These are phyloP conservation scores for Penicillium robsamsonii DNA, from an alignment of 495 filamentous ascomycete genomes.

Conservation along the genomic window DNA sequence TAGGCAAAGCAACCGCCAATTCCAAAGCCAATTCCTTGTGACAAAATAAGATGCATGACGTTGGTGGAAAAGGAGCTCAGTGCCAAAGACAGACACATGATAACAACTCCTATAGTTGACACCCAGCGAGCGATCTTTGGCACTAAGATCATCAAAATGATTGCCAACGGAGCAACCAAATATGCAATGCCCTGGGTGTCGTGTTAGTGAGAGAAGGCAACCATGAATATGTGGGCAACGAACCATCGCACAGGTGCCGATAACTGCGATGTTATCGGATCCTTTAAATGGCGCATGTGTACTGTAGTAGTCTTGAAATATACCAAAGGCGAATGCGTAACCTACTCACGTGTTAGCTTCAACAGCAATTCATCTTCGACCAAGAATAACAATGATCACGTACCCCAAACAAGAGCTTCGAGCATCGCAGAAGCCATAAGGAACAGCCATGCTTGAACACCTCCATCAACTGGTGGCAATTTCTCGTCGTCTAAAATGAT, in stretches of 20 bases:
- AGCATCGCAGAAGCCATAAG: constrained; percentile 58
- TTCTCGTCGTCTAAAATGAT: constrained; percentile 3
- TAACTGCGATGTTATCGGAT: constrained; percentile 41
- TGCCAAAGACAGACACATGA: constrained; percentile 40
- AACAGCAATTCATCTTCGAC: not conserved
- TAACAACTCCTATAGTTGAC: constrained; percentile 39
- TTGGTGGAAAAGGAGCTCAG: constrained; percentile 44
- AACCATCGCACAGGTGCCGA: constrained; percentile 48
- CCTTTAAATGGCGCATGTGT: constrained; percentile 45
- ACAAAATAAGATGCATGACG: constrained; percentile 45
- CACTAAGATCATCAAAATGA: constrained; percentile 33
- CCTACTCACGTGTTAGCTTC: constrained; percentile 35
- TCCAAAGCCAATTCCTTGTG: constrained; percentile 50
- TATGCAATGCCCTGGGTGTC: constrained; percentile 44
- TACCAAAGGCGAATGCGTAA: constrained; percentile 61
- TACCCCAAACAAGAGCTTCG: constrained; percentile 65
- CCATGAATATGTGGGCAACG: not conserved
- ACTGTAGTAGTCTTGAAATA: constrained; percentile 58
- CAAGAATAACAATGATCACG: constrained; percentile 5
- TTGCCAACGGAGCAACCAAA: constrained; percentile 40
- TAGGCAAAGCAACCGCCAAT: constrained; percentile 47
- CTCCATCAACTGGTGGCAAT: constrained; percentile 57
- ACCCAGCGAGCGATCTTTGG: constrained; percentile 30
- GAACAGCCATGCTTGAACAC: constrained; percentile 63
- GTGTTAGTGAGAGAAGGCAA: not conserved